These are phyloP conservation scores for Phaeoacremonium minimum DNA, from an alignment of 2,329 filamentous ascomycete species.

Conservation along the genomic window DNA sequence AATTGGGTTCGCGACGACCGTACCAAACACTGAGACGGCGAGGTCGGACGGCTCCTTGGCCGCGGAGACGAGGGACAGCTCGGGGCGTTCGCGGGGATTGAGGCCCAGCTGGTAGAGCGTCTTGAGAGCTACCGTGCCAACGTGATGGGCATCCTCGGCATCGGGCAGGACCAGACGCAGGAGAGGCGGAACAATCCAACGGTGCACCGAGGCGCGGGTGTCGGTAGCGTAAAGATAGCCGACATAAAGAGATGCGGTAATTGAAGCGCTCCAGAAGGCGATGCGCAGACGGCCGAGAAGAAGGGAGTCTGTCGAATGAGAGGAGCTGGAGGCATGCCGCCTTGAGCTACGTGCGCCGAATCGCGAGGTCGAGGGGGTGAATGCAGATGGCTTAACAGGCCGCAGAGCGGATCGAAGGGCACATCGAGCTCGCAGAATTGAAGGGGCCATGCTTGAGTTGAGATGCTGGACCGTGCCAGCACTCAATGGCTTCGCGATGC, in stretches of 20 bases:
- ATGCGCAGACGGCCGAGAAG: conserved; percentile 27
- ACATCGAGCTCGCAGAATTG: conserved; percentile 19
- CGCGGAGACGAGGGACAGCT: conserved; percentile 17
- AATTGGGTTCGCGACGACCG: conserved; percentile 76
- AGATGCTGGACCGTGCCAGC: conserved; percentile 20
- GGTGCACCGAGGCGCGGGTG: conserved; percentile 67
- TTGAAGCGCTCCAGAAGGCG: conserved; percentile 32
- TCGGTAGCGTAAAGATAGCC: conserved; percentile 70
- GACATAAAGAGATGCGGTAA: conserved; percentile 37
- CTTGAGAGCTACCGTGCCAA: conserved; percentile 68
- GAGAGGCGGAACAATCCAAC: conserved; percentile 61
- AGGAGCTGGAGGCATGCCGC: conserved; percentile 4
- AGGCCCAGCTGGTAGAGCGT: conserved; percentile 69
- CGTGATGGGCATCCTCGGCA: conserved; percentile 88
- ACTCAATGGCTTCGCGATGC: conserved; percentile 23
- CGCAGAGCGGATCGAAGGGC: conserved; percentile 10
- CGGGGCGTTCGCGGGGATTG: conserved; percentile 74
- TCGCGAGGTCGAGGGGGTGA: conserved; percentile 21
- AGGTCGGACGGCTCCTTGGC: conserved; percentile 30
- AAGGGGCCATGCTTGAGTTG: conserved; percentile 22
- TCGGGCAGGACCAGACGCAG: conserved; percentile 66
- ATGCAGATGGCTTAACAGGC: conserved; percentile 6
- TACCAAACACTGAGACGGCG: conserved; percentile 64
- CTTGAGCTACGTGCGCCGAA: conserved; percentile 15
- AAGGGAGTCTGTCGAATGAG: conserved; percentile 15